These are phyloP conservation scores for Chalciporus chontae DNA, from an alignment of 768 basidiomycete species.

Conservation along the genomic window DNA sequence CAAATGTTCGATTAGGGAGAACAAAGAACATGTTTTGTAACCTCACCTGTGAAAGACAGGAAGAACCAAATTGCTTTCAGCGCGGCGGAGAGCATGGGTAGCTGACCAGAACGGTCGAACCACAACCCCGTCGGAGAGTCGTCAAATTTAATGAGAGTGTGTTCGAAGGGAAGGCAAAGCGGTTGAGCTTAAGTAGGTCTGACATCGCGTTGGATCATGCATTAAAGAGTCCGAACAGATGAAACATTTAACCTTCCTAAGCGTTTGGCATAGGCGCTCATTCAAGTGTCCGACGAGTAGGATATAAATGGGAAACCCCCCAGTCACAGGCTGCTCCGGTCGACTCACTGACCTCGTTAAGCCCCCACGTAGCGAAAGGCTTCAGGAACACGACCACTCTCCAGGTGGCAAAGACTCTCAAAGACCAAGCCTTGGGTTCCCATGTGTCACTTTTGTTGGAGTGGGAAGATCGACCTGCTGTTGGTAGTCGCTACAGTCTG, in stretches of 20 bases:
- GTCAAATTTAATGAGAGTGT: too few species aligned
- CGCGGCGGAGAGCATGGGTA: slow-evolving; percentile 58
- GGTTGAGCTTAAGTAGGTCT: not conserved
- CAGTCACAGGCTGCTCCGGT: too few species aligned
- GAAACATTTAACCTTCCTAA: not conserved
- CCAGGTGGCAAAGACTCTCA: too few species aligned
- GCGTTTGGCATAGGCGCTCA: too few species aligned
- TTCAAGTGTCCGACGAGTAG: too few species aligned
- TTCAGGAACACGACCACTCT: too few species aligned
- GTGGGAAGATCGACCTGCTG: too few species aligned
- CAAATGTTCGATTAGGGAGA: not conserved
- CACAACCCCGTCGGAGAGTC: not conserved
- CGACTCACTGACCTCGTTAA: too few species aligned
- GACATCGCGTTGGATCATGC: not conserved
- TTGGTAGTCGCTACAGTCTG: too few species aligned
- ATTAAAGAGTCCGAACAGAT: not conserved
- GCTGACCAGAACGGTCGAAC: too few species aligned
- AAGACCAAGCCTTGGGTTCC: slow-evolving; percentile 7
- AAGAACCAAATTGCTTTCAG: slow-evolving; percentile 58
- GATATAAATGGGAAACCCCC: too few species aligned
- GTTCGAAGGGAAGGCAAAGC: not conserved
- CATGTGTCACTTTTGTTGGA: not conserved
- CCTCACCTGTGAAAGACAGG: slow-evolving; percentile 51
- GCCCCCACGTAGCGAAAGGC: too few species aligned
- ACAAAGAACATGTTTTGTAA: not conserved